A percentile compares a stretch with the other conserved stretches of the same genome.
phyloP scores from a whole-genome alignment of 2,329 filamentous ascomycete species.

The Didymella lethalis region DNA sequence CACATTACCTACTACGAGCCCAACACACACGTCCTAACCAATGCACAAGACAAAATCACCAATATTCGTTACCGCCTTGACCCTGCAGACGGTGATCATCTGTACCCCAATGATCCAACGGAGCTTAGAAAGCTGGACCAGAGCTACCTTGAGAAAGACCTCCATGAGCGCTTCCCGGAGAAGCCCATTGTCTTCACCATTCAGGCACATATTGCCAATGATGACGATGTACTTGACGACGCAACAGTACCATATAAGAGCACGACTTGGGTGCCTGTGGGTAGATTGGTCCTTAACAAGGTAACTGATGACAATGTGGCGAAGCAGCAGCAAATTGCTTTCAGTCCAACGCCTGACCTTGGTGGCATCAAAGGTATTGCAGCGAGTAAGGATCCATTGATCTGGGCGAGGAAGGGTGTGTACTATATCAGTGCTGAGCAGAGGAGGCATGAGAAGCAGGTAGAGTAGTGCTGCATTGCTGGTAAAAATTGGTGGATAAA shows the following conservation, averaged over 20 bases:
- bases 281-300: slow-evolving; percentile 12
- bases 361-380: slow-evolving; percentile 14
- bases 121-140: slow-evolving; percentile 7
- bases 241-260: slow-evolving; percentile 20
- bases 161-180: slow-evolving; percentile 11
- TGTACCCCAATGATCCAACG: slow-evolving; percentile 9
- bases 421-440: slow-evolving; percentile 21
- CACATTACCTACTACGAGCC: slow-evolving; percentile 23
- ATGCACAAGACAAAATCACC: slow-evolving; percentile 8
- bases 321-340: slow-evolving; percentile 20
- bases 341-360: slow-evolving; percentile 19
- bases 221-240: slow-evolving; percentile 19
- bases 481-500: not conserved
- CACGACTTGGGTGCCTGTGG: slow-evolving; percentile 13
- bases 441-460: slow-evolving; percentile 19
- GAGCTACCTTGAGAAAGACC: slow-evolving; percentile 18
- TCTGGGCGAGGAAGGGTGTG: slow-evolving; percentile 16
- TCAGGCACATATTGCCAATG: slow-evolving; percentile 16
- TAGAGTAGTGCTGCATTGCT: slow-evolving; percentile 2
- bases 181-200: slow-evolving; percentile 20
- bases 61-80: slow-evolving; percentile 21
- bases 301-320: slow-evolving; percentile 15
- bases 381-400: slow-evolving; percentile 15
- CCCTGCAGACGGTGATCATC: slow-evolving; percentile 15
- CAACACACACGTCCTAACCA: slow-evolving; percentile 21